These are phyloP conservation scores for Aspergillus proliferans DNA, from an alignment of 2,329 filamentous ascomycete species.

Conservation along the genomic window DNA sequence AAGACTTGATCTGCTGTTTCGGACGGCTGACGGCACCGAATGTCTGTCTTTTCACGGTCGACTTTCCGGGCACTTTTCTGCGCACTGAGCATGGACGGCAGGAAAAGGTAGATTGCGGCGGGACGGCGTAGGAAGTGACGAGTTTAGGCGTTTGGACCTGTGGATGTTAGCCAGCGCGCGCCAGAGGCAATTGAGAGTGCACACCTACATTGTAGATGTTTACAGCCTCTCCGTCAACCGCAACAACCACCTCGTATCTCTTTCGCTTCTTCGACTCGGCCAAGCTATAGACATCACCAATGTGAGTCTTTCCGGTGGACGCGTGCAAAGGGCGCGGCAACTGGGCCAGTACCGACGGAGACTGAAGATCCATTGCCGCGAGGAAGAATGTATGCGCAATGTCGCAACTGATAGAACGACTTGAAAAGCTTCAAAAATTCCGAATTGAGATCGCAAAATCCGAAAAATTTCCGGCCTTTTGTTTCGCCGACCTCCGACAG, in stretches of 20 bases:
- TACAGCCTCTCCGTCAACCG: constrained; percentile 55
- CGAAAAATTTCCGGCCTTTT: constrained; percentile 34
- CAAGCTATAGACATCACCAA: constrained; percentile 48
- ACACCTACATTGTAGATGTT: constrained; percentile 56
- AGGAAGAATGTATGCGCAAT: constrained; percentile 1
- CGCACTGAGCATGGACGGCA: constrained; percentile 55
- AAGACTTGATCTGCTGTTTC: constrained; percentile 49
- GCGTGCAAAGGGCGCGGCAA: constrained; percentile 40
- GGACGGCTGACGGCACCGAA: constrained; percentile 48
- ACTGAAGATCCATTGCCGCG: constrained; percentile 37
- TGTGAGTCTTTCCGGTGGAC: constrained; percentile 34
- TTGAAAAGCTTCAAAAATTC: constrained; percentile 9
- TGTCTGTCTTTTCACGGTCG: constrained; percentile 47
- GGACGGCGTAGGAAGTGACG: constrained; percentile 55
- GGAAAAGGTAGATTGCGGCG: constrained; percentile 53
- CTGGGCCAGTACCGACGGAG: constrained; percentile 40
- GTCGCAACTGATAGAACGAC: neutral
- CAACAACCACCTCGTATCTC: constrained; percentile 55
- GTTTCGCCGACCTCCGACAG: constrained; percentile 17
- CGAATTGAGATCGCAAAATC: constrained; percentile 11
- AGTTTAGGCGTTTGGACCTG: constrained; percentile 57
- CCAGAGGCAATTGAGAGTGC: neutral
- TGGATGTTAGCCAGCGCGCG: neutral
- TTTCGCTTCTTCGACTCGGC: constrained; percentile 54
- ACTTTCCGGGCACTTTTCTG: constrained; percentile 41